phyloP scores from a whole-genome alignment of 2,329 filamentous ascomycete genomes.

The Graphiopsis chlorocephala region DNA sequence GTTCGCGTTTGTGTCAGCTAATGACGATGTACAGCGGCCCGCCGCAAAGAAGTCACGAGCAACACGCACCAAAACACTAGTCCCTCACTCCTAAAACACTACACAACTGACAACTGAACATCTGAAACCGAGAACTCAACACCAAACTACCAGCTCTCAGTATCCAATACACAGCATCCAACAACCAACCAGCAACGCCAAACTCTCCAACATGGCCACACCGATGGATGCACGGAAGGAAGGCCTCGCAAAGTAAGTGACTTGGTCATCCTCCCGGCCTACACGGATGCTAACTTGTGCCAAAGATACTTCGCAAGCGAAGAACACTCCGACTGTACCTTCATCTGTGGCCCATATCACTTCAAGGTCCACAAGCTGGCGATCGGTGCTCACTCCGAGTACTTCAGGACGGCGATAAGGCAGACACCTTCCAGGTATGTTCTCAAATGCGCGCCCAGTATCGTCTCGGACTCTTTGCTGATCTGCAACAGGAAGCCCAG shows the following conservation, averaged over 20 bases:
- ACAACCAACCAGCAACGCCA: background rate
- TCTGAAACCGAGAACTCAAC: too few species aligned
- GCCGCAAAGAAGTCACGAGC: background rate
- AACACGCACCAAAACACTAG: background rate
- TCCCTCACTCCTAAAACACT: background rate
- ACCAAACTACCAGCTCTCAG: background rate
- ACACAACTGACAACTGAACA: background rate
- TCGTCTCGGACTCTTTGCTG: background rate
- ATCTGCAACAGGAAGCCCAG: slow-evolving; percentile 16
- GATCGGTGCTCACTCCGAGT: slow-evolving; percentile 41
- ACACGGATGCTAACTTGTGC: background rate
- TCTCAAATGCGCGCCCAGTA: too few species aligned
- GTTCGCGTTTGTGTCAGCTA: background rate
- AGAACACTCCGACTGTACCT: slow-evolving; percentile 42
- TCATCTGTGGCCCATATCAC: slow-evolving; percentile 40
- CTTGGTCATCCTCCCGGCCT: background rate
- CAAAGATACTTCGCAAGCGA: slow-evolving; percentile 16
- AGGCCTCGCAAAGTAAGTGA: background rate
- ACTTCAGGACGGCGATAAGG: slow-evolving; percentile 27
- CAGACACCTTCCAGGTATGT: slow-evolving; percentile 18
- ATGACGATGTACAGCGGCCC: background rate
- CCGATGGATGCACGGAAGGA: background rate
- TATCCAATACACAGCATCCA: background rate
- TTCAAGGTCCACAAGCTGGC: slow-evolving; percentile 43
- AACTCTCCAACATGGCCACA: background rate